A percentile compares a stretch with the other conserved stretches of the same genome.
phyloP scores from a whole-genome alignment of 805 yeast genomes.

The Candida methanosorbosa region DNA sequence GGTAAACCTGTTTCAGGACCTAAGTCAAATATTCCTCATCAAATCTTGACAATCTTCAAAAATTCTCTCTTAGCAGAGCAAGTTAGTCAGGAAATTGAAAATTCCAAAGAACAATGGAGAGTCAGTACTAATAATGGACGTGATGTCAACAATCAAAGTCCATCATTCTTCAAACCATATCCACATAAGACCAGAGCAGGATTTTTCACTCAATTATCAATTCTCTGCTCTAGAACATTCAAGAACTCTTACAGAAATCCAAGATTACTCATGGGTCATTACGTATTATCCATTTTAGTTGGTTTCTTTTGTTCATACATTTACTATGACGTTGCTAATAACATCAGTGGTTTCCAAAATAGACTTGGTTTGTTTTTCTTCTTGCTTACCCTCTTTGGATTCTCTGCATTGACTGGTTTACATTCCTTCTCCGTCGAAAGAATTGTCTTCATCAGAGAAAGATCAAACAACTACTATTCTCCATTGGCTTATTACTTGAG shows the following conservation, averaged over 20 bases:
- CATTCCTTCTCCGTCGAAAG: conserved; percentile 86
- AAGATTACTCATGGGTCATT: conserved; percentile 75
- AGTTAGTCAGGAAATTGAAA: conserved; percentile 29
- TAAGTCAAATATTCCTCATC: conserved; percentile 1
- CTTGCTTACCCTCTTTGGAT: conserved; percentile 84
- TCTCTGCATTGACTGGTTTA: conserved; percentile 84
- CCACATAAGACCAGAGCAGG: conserved; percentile 42
- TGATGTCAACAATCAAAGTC: conserved; percentile 5
- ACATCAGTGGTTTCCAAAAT: conserved; percentile 94
- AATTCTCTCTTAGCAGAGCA: conserved; percentile 31
- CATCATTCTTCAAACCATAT: conserved; percentile 20
- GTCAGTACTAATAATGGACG: conserved; percentile 3
- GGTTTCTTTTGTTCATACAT: conserved; percentile 81
- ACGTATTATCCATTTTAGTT: conserved; percentile 63
- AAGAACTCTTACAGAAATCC: conserved; percentile 92
- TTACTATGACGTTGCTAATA: conserved; percentile 76
- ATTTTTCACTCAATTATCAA: conserved; percentile 54
- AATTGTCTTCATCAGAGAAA: conserved; percentile 81
- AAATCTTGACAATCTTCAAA: conserved; percentile 14
- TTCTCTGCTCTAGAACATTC: conserved; percentile 80
- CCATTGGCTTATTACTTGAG: conserved; percentile 81
- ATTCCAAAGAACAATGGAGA: conserved; percentile 5
- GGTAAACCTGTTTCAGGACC: not conserved
- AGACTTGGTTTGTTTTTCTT: conserved; percentile 91
- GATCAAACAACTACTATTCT: conserved; percentile 89